phyloP scores from a whole-genome alignment of 108 stramenopile genomes.

The Halocafeteria seosinensis region DNA sequence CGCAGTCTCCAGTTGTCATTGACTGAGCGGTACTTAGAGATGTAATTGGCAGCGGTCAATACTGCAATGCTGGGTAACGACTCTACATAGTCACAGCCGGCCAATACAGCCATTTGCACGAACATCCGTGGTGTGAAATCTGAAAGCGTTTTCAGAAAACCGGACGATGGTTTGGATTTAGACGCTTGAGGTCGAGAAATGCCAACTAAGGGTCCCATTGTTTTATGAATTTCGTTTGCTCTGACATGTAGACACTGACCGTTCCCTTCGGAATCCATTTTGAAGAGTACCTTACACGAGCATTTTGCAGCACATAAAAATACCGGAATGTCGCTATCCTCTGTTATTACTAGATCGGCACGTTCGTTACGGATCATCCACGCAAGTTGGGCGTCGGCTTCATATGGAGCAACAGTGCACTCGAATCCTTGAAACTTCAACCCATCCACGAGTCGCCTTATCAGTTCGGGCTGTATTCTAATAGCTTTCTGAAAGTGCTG shows the following conservation, averaged over 20 bases:
- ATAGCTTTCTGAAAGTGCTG: conserved; percentile 36
- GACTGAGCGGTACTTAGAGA: conserved; percentile 43
- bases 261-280: conserved; percentile 44
- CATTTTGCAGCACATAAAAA: conserved; percentile 39
- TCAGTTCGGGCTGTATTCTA: conserved; percentile 42
- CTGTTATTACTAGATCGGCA: conserved; percentile 73
- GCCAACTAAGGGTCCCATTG: not conserved
- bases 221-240: not conserved
- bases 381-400: conserved; percentile 90
- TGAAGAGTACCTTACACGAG: conserved; percentile 47
- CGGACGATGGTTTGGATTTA: not conserved
- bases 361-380: conserved; percentile 42
- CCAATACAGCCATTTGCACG: conserved; percentile 62
- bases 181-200: not conserved
- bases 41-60: conserved; percentile 49
- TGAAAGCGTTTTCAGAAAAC: not conserved
- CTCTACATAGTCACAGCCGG: conserved; percentile 82
- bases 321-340: conserved; percentile 80
- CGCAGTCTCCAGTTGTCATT: conserved; percentile 42
- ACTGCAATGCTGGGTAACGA: conserved; percentile 65
- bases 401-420: conserved; percentile 82
- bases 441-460: conserved; percentile 20
- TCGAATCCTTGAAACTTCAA: conserved; percentile 27
- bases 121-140: conserved; percentile 69
- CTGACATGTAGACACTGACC: conserved; percentile 38